Conservation (phyloP, 2,329 filamentous ascomycete species). For the Diaporthe longicolla region DNA sequence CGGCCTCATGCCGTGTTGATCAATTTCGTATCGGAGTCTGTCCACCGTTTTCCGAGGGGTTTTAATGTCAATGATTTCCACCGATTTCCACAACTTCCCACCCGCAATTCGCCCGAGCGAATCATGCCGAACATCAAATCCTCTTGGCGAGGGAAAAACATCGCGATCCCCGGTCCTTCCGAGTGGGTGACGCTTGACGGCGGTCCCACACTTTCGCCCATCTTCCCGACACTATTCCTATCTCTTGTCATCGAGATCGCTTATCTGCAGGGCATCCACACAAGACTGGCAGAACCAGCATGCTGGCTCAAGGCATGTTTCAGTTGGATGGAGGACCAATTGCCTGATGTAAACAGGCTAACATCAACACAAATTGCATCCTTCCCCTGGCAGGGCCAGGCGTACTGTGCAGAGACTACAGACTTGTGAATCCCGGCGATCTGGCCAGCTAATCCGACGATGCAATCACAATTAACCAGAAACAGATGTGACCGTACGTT, state of each 20-base stretch:
- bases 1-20: constrained; percentile 20
- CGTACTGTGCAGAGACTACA: not conserved
- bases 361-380: not conserved
- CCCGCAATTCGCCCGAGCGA: constrained; percentile 17
- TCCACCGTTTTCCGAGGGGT: constrained; percentile 16
- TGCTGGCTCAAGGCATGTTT: no score
- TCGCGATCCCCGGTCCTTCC: constrained; percentile 12
- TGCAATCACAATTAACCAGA: not conserved
- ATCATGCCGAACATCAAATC: not conserved
- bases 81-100: constrained; percentile 27
- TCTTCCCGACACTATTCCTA: not conserved
- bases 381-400: not conserved
- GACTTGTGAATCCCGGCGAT: not conserved
- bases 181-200: not conserved
- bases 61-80: constrained; percentile 23
- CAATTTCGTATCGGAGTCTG: constrained; percentile 30
- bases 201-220: not conserved
- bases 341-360: no score
- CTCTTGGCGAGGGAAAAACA: constrained; percentile 11
- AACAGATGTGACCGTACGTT: not conserved
- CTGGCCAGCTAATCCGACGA: not conserved
- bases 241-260: not conserved
- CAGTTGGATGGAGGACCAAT: no score
- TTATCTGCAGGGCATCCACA: not conserved
- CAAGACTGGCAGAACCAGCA: no score